A percentile compares a stretch with the other conserved stretches of the same genome.
Conservation (phyloP, 2,329 filamentous ascomycete genomes). For the Diaporthe sp. region DNA sequence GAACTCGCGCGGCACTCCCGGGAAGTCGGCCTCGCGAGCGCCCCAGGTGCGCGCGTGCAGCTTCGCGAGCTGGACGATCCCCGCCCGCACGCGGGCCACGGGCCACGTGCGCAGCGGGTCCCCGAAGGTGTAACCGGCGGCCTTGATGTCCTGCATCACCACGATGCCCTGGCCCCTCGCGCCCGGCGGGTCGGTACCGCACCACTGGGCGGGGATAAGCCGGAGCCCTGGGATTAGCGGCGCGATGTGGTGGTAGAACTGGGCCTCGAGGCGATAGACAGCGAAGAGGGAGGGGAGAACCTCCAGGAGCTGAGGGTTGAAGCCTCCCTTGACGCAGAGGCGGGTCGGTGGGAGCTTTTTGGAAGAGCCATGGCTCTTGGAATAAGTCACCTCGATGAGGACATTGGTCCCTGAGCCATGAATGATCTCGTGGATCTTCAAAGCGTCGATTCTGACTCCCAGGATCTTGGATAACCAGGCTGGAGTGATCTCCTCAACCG, state of each 20-base stretch:
- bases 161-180: conserved; percentile 36
- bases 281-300: conserved; percentile 30
- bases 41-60: conserved; percentile 57
- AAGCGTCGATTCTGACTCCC: conserved; percentile 36
- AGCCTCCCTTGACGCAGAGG: conserved; percentile 56
- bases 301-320: conserved; percentile 47
- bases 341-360: conserved; percentile 40
- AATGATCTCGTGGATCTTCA: conserved; percentile 41
- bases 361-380: conserved; percentile 29
- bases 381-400: conserved; percentile 45
- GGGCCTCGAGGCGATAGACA: conserved; percentile 38
- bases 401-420: conserved; percentile 45
- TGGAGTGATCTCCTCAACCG: conserved; percentile 42
- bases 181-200: conserved; percentile 27
- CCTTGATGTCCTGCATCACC: conserved; percentile 29
- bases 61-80: conserved; percentile 55
- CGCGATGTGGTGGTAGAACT: conserved; percentile 38
- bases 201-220: conserved; percentile 32
- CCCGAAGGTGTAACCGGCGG: conserved; percentile 44
- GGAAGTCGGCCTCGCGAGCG: conserved; percentile 48
- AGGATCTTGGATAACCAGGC: conserved; percentile 45
- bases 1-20: conserved; percentile 33
- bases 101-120: conserved; percentile 35
- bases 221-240: conserved; percentile 44
- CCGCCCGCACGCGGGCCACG: conserved; percentile 38